Percentiles rank a stretch among this genome's conserved stretches.
phyloP scores from a whole-genome alignment of 345 rosid species.

The Rhodamnia rubescens region DNA sequence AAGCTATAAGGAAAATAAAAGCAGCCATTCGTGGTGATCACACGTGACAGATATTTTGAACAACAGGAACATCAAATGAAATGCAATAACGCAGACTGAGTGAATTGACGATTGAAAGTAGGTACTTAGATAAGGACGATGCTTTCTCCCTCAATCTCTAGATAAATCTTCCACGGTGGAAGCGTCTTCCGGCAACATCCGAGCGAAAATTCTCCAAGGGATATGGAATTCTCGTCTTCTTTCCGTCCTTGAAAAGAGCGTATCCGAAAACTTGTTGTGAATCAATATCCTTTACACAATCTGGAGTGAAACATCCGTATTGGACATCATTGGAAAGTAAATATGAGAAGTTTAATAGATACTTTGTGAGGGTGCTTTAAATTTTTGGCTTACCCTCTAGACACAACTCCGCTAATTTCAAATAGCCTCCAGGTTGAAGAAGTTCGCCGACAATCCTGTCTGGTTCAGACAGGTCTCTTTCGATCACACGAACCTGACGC shows the following conservation, averaged over 20 bases:
- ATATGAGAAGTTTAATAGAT: neutral
- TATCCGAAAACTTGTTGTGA: neutral
- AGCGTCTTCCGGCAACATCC: neutral
- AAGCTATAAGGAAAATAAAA: neutral
- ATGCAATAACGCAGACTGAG: neutral
- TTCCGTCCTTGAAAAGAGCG: constrained; percentile 1
- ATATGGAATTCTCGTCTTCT: neutral
- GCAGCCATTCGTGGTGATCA: neutral
- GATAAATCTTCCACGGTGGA: neutral
- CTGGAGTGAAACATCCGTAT: neutral
- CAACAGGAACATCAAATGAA: neutral
- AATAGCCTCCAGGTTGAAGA: constrained; percentile 4
- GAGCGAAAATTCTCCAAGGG: neutral
- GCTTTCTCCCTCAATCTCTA: neutral
- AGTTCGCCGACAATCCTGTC: constrained; percentile 7
- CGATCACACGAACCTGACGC: constrained; percentile 1
- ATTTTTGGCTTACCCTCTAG: neutral
- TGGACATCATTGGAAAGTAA: neutral
- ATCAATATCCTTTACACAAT: neutral
- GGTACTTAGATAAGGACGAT: neutral
- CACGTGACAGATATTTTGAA: neutral
- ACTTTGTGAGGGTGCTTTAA: neutral
- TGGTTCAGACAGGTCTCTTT: constrained; percentile 7
- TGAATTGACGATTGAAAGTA: neutral
- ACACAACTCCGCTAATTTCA: constrained; percentile 2